phyloP scores from a whole-genome alignment of 2,329 filamentous ascomycete species.

The Trichophyton benhamiae region DNA sequence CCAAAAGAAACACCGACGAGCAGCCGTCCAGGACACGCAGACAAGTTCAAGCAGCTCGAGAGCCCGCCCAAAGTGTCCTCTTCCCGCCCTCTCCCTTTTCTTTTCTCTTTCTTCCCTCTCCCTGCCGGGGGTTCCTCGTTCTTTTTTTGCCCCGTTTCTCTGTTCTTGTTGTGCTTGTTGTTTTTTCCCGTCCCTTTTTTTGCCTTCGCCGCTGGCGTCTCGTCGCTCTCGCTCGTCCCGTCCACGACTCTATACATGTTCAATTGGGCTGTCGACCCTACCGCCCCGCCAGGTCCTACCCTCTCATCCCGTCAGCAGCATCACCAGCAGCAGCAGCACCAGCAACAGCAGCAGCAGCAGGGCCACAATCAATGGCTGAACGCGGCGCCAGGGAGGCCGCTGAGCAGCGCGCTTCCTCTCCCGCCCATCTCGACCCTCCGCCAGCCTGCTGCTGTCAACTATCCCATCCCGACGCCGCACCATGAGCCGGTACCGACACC shows the following conservation, averaged over 20 bases:
- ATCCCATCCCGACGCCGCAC: not conserved
- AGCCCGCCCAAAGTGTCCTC: not conserved
- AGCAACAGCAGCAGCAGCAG: slow-evolving; percentile 5
- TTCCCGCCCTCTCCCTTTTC: not conserved
- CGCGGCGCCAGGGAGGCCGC: not conserved
- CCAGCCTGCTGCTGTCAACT: slow-evolving; percentile 4
- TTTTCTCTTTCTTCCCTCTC: not conserved
- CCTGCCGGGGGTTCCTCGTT: not conserved
- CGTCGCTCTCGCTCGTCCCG: slow-evolving; percentile 1
- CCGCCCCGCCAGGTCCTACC: slow-evolving; percentile 13
- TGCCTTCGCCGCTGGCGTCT: not conserved
- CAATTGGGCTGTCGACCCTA: slow-evolving; percentile 10
- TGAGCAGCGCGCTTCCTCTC: slow-evolving; percentile 2
- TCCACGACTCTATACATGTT: slow-evolving; percentile 7
- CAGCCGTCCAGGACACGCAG: not conserved
- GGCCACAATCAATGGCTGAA: slow-evolving; percentile 5
- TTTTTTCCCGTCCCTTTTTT: not conserved
- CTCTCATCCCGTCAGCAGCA: slow-evolving; percentile 15
- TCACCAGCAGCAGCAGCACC: slow-evolving; percentile 3
- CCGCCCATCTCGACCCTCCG: slow-evolving; percentile 5
- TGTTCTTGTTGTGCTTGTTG: not conserved
- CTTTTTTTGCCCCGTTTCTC: not conserved
- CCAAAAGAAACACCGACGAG: not conserved
- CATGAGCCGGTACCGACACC: not conserved
- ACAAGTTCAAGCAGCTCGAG: not conserved